Percentiles rank a stretch among this genome's conserved stretches.
These are phyloP conservation scores for Ophiosphaerella herpotricha DNA, from an alignment of 2,329 filamentous ascomycete species.

Conservation along the genomic window DNA sequence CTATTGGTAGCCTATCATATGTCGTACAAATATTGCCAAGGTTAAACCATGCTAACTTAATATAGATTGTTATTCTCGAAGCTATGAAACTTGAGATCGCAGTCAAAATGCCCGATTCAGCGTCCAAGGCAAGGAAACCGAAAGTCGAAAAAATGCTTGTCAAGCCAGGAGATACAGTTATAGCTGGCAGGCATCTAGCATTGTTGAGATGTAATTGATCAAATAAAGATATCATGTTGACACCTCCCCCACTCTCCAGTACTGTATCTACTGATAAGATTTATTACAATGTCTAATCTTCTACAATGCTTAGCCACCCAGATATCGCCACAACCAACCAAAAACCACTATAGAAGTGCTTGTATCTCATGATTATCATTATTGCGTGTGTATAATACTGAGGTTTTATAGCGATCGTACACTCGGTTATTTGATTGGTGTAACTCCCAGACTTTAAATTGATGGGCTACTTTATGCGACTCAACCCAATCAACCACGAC, in stretches of 20 bases:
- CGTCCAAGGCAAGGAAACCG: slow-evolving; percentile 14
- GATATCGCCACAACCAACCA: background rate
- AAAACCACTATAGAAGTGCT: background rate
- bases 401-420: no score
- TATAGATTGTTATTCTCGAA: slow-evolving; percentile 49
- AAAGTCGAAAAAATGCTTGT: slow-evolving; percentile 50
- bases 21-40: no score
- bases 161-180: slow-evolving; percentile 48
- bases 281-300: background rate
- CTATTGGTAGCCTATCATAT: no score
- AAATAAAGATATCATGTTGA: no score
- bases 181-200: slow-evolving; percentile 42
- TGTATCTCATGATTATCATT: no score
- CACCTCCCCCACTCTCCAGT: no score
- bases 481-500: background rate
- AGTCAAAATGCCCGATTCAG: slow-evolving; percentile 45
- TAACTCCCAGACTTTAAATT: no score
- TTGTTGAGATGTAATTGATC: slow-evolving; percentile 15
- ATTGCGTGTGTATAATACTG: no score
- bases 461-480: background rate
- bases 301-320: background rate
- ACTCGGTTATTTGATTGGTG: no score
- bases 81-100: slow-evolving; percentile 55
- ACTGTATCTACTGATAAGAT: no score
- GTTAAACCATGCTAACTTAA: slow-evolving; percentile 2